These are phyloP conservation scores for Scytalidium lignicola DNA, from an alignment of 2,329 filamentous ascomycete genomes.

Conservation along the genomic window DNA sequence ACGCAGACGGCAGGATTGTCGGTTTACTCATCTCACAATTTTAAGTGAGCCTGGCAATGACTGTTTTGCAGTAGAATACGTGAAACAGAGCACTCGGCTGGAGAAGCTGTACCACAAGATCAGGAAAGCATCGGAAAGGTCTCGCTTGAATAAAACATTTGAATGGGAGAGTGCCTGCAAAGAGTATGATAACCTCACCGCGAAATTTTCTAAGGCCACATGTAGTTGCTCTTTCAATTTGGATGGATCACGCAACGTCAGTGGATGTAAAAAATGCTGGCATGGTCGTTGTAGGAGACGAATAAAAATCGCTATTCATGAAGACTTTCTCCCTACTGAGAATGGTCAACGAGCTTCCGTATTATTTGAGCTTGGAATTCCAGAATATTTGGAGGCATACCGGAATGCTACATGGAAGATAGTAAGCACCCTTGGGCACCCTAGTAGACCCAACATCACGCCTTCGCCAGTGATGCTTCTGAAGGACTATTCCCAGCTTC, in stretches of 20 bases:
- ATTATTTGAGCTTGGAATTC: slow-evolving; percentile 46
- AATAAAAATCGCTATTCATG: slow-evolving; percentile 41
- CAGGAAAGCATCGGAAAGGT: slow-evolving; percentile 23
- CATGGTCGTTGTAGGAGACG: slow-evolving; percentile 29
- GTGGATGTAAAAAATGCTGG: slow-evolving; percentile 39
- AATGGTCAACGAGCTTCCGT: slow-evolving; percentile 31
- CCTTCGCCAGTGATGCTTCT: slow-evolving; percentile 16
- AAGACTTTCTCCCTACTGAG: slow-evolving; percentile 41
- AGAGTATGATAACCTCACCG: slow-evolving; percentile 32
- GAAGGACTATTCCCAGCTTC: slow-evolving; percentile 15
- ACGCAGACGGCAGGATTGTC: slow-evolving; percentile 26
- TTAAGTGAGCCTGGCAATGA: slow-evolving; percentile 37
- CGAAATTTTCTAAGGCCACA: slow-evolving; percentile 25
- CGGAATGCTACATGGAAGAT: slow-evolving; percentile 47
- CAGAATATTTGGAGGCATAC: slow-evolving; percentile 40
- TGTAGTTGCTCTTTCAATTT: slow-evolving; percentile 27
- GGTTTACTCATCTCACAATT: slow-evolving; percentile 33
- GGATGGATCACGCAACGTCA: slow-evolving; percentile 27
- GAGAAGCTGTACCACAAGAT: slow-evolving; percentile 30
- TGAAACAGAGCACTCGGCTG: slow-evolving; percentile 15
- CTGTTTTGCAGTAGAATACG: slow-evolving; percentile 25
- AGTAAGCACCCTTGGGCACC: slow-evolving; percentile 31
- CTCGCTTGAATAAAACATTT: slow-evolving; percentile 29
- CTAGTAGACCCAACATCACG: slow-evolving; percentile 9
- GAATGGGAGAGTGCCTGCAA: slow-evolving; percentile 32